Evolutionary conservation across 2,329 filamentous ascomycete species (phyloP), one percentile per base, ranked within the genome.

Genomic region (Camptophora hylomeconis): DNA sequence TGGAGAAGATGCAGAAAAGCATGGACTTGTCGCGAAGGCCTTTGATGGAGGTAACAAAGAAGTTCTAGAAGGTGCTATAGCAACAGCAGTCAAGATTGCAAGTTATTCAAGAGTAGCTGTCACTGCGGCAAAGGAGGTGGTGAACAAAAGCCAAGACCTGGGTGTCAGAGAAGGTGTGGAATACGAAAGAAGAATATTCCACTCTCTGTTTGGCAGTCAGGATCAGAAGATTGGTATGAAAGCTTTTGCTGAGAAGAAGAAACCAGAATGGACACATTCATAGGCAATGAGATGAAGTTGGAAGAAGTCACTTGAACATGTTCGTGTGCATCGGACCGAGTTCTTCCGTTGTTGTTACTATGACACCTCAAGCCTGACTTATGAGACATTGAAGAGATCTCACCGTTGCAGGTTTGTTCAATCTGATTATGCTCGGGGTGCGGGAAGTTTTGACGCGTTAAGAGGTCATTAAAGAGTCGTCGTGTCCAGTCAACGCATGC

Each of bases 191-290:
- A 72, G 86, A 30, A 68, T 95, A 18, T 98, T 98, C 65, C 89
- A 98, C 58, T 70, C 75, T 15, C 51, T 94, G 48, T 98, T 98
- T 61, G 89, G 87, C 13, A 92, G 80, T 52, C 72, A 82, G 60
- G 89, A 98, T 57, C 89, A 98, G 61, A 98, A 95, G 67, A 81
- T 94, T 54, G 86, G 83, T 56, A 76, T 95, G 89, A 76, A 76
- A 53, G 89, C 89, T 8, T 98, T 98, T 66, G 80, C 81, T 2
- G 80, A 86, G 58, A 95, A 95, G 74, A 73, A 80, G 62, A 92
- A 92, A 69, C 62, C 89, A 0, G 75, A 89, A 54, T 98, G 89
- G 87, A 75, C 69, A 16, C 36, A 44, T 25, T 44, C 36, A 20
- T 44, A 27, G 36, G 9, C 11, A 17, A n/a, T n/a, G n/a, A n/a